Base-by-base conservation (phyloP, 371 early-diverging fungal genomes). In the Gilbertella persicaria region DNA sequence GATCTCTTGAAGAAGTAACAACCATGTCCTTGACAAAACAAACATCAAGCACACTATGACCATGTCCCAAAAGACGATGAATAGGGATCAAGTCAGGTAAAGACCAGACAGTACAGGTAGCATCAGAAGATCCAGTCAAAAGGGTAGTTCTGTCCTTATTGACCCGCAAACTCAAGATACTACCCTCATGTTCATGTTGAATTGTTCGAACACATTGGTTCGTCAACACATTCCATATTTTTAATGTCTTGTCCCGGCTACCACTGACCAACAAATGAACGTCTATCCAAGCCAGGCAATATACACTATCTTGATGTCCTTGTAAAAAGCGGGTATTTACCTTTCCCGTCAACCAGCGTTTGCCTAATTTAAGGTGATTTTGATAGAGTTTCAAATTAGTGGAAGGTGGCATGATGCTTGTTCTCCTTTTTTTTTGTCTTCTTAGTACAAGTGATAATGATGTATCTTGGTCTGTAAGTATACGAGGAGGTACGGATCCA, bases 251-350 rank as follows among this genome's bases (percentile, higher is more conserved):
- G 70, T 99, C 99, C 33, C 97, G 85, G 10, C 96, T 95, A 9
- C 99, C 98, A 1, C 93, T 92, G 12, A 95, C 84, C 25, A 98
- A 76, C 35, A 80, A 79, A 37, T 88, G 60, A 86, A 91, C 60
- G 83, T 36, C 47, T 1, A 73, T 51, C 64, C 75, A 92, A 55
- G 93, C 97, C 24, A 98, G 78, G 59, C 97, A 97, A 61, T 99
- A 95, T 0, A 99, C 92, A 42, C 93, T 89, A 58, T 97, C 98
- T 16, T 59, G 53, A 65, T 99, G 99, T 0, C 99, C 96, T 3
- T 64, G 51, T 17, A 91, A 64, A 39, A 71, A 81, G 23, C 64
- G 72, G 14, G 65, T 66, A 7, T 60, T 60, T 1, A 62, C 62
- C 19, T 71, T 56, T 3, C 77, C 77, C 8, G 58, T 50, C 7